These are phyloP conservation scores for Vitis labrusca DNA, from an alignment of 164 flowering plant species.

Conservation along the genomic window DNA sequence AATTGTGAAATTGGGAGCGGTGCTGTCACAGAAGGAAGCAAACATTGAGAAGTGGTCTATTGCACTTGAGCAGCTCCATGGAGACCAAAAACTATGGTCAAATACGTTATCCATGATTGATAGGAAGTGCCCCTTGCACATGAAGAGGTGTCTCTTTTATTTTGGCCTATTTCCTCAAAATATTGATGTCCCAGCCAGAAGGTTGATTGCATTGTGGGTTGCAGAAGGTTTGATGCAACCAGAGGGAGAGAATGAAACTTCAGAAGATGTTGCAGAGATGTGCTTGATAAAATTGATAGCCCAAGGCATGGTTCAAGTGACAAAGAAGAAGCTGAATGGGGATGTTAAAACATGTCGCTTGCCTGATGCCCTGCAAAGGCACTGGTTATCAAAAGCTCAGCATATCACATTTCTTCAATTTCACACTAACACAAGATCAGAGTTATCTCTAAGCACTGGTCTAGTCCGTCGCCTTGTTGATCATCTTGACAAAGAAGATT, in stretches of 20 bases:
- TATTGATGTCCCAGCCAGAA: slow-evolving; percentile 4
- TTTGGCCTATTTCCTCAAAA: slow-evolving; percentile 21
- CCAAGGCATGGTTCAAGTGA: slow-evolving; percentile 6
- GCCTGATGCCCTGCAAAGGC: slow-evolving; percentile 12
- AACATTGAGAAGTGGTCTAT: no score
- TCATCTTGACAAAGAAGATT: no score
- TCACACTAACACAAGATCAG: not conserved
- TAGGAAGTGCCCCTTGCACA: no score
- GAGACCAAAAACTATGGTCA: no score
- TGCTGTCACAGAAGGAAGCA: no score
- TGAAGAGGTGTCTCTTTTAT: slow-evolving; percentile 18
- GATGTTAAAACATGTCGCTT: slow-evolving; percentile 13
- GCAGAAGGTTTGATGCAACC: slow-evolving; percentile 21
- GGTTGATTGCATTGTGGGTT: slow-evolving; percentile 16
- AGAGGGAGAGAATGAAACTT: not conserved
- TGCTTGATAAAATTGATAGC: slow-evolving; percentile 11
- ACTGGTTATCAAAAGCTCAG: not conserved
- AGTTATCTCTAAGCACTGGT: no score
- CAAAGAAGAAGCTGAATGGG: not conserved
- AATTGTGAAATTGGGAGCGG: no score
- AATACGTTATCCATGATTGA: no score
- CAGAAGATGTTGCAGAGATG: slow-evolving; percentile 7
- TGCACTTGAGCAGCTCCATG: no score
- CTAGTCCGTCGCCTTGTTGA: no score
- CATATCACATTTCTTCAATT: not conserved